Base-by-base conservation (phyloP, 2,329 filamentous ascomycete genomes). In the Arachnomyces sp. region DNA sequence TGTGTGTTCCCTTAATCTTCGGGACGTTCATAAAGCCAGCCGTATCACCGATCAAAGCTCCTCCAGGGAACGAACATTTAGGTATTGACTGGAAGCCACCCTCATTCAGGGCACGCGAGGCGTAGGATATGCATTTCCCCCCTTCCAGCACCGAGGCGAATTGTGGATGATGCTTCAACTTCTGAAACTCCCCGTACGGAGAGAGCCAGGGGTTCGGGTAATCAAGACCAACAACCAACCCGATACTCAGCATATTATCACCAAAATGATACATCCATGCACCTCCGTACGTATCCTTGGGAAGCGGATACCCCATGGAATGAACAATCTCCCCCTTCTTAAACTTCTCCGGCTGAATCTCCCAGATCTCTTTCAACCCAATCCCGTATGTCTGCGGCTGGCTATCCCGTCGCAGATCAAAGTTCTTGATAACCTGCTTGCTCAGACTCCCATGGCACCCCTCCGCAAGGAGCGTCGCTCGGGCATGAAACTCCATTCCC, bases 181-280 rank as follows among this genome's bases (percentile, higher is more conserved):
- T 95, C 64, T 98, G 92, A 63, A 98, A 98, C 62, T 98, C 92
- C 43, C 81, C 78, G 60, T 96, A 98, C 0, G 92, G 92, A 3
- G 89, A 92, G 40, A 96, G 67, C 87, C 90, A 98, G 0, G 92
- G 92, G 65, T 98, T 98, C 31, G 86, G 75, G 62, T 98, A 98
- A 70, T 98, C 92, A 39, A 98, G 75, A 16, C 89, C 89, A 29
- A 93, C 85, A 8, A 98, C 92, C 13, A 96, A 73, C 16, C 92
- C 92, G 41, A 98, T 74, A 51, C 82, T 88, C 44, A 98, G 90
- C 54, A 96, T 77, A 65, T 96, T 98, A 54, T 98, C 90, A 29
- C 89, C 92, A 63, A 96, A 98, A 65, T 98, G 92, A 59, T 98
- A 98, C 86, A 98, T 89, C 82, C 88, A 98, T n/a, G 86, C 88